Percentiles rank a stretch among this genome's conserved stretches.
Evolutionary conservation across 352 stramenopile genomes (phyloP).

Genomic region (Phytophthora multivora): DNA sequence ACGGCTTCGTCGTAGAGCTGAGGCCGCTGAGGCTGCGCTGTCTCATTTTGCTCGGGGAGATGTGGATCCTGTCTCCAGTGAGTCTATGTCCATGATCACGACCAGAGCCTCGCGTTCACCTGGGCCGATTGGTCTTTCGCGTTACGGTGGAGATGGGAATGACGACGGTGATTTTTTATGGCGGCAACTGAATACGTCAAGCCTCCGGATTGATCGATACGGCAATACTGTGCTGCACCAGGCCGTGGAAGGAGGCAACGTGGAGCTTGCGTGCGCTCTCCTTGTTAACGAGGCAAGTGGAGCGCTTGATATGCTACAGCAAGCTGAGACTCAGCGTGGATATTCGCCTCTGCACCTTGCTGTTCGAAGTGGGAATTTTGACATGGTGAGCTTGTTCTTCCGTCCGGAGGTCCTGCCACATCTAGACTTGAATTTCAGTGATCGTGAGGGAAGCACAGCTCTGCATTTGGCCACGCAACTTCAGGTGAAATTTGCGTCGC

Average conservation of each 20-base stretch:
- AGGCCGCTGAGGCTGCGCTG: slow-evolving; percentile 64
- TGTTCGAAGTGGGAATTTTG: slow-evolving; percentile 56
- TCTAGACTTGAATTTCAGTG: slow-evolving; percentile 64
- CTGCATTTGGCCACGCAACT: slow-evolving; percentile 71
- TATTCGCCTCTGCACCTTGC: slow-evolving; percentile 71
- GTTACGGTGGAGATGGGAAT: slow-evolving; percentile 9
- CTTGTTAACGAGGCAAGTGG: slow-evolving; percentile 46
- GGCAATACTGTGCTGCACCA: slow-evolving; percentile 65
- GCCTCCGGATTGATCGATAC: slow-evolving; percentile 50
- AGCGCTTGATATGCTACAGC: slow-evolving; percentile 53
- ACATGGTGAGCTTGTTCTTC: slow-evolving; percentile 80
- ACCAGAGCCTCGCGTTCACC: slow-evolving; percentile 17
- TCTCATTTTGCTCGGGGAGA: slow-evolving; percentile 33
- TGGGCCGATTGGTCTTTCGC: background rate
- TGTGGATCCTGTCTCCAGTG: slow-evolving; percentile 16
- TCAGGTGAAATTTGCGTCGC: slow-evolving; percentile 61
- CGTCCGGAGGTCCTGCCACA: slow-evolving; percentile 71
- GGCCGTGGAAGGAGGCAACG: slow-evolving; percentile 44
- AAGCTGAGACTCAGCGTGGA: slow-evolving; percentile 57
- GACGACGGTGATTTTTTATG: slow-evolving; percentile 16
- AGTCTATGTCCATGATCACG: slow-evolving; percentile 20
- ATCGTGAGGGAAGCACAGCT: slow-evolving; percentile 75
- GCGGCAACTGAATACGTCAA: slow-evolving; percentile 29
- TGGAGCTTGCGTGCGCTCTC: slow-evolving; percentile 56
- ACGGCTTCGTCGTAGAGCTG: slow-evolving; percentile 58